phyloP scores from a whole-genome alignment of 2,329 filamentous ascomycete species.

The Trichoderma pleuroti region DNA sequence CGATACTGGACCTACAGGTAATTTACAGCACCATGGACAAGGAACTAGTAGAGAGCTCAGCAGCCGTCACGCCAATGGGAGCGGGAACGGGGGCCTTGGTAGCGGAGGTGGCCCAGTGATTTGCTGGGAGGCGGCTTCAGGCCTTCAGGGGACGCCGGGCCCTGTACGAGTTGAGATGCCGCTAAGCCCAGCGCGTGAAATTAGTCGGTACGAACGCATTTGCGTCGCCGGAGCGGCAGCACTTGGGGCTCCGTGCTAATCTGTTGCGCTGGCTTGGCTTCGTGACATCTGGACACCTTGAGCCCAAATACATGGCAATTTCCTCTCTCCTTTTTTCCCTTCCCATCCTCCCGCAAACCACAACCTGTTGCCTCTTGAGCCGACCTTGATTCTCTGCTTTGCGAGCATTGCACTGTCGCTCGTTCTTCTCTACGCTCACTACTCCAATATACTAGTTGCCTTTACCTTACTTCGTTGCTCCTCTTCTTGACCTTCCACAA shows the following conservation, averaged over 20 bases:
- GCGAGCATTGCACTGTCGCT: slow-evolving; percentile 19
- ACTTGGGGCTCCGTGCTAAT: slow-evolving; percentile 1
- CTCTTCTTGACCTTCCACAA: too few relatives aligned
- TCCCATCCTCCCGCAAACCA: background rate
- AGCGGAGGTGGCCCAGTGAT: too few relatives aligned
- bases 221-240: slow-evolving; percentile 2
- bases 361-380: background rate
- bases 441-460: slow-evolving; percentile 6
- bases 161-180: background rate
- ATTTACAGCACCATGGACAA: background rate
- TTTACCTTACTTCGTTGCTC: background rate
- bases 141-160: background rate
- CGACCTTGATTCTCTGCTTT: slow-evolving; percentile 4
- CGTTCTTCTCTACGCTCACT: slow-evolving; percentile 21
- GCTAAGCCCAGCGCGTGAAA: slow-evolving; percentile 15
- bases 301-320: background rate
- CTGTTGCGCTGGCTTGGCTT: background rate
- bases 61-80: background rate
- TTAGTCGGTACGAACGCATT: background rate
- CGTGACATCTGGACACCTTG: slow-evolving; percentile 15
- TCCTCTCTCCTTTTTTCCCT: slow-evolving; percentile 5
- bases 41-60: background rate
- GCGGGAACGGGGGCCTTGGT: background rate
- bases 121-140: background rate
- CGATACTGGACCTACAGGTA: too few relatives aligned